Conservation (phyloP, 805 yeast genomes). For the Kodamaea sagamina region DNA sequence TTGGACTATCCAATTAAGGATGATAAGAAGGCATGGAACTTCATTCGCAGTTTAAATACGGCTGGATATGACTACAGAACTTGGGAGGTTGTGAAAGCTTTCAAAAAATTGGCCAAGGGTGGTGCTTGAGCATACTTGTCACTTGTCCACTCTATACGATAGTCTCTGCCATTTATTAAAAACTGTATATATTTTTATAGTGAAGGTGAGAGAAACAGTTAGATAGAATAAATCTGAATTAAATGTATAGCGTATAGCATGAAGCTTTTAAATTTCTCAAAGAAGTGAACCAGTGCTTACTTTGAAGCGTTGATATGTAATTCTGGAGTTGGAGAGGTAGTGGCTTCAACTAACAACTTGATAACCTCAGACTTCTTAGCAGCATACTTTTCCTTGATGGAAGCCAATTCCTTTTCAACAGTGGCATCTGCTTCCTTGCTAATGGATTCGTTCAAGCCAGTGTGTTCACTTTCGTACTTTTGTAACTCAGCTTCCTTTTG, state of each 20-base stretch:
- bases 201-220: conserved; percentile 3
- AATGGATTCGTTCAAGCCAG: conserved; percentile 72
- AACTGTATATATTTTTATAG: conserved; percentile 8
- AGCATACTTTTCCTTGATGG: conserved; percentile 64
- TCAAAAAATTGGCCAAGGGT: conserved; percentile 41
- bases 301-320: conserved; percentile 71
- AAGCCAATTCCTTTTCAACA: conserved; percentile 68
- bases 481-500: conserved; percentile 82
- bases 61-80: conserved; percentile 79
- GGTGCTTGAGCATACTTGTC: conserved; percentile 21
- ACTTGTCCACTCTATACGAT: not conserved
- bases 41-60: conserved; percentile 76
- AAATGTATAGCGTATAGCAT: conserved; percentile 2
- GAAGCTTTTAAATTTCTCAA: not conserved
- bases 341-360: conserved; percentile 75
- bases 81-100: conserved; percentile 58
- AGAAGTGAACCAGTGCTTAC: conserved; percentile 4
- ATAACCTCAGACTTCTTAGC: conserved; percentile 69
- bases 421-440: conserved; percentile 76
- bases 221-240: conserved; percentile 9
- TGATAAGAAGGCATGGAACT: conserved; percentile 82
- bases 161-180: conserved; percentile 1
- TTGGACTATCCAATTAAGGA: conserved; percentile 89
- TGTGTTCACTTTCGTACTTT: conserved; percentile 68
- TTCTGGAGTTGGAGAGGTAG: conserved; percentile 76